phyloP scores from a whole-genome alignment of 495 filamentous ascomycete genomes.

The Aspergillus haitiensis region DNA sequence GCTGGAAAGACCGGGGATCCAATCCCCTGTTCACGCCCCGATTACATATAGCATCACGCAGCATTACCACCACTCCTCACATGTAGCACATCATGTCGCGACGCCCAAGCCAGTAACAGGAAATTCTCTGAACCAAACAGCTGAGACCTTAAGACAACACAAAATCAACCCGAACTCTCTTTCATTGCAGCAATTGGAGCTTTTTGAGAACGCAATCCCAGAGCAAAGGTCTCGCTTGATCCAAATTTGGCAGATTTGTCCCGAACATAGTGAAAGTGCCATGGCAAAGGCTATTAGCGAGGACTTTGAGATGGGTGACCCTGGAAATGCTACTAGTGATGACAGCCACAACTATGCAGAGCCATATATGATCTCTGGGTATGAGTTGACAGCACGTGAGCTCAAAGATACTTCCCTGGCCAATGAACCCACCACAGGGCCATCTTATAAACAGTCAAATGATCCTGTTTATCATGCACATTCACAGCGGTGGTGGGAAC shows the following conservation, averaged over 20 bases:
- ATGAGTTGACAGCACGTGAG: constrained; percentile 54
- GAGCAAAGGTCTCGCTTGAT: constrained; percentile 60
- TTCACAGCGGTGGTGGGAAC: constrained; percentile 49
- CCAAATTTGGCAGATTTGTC: constrained; percentile 65
- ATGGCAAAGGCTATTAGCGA: neutral
- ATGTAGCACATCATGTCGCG: constrained; percentile 48
- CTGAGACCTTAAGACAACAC: constrained; percentile 46
- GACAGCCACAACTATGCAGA: constrained; percentile 48
- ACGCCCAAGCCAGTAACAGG: neutral
- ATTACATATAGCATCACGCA: constrained; percentile 68
- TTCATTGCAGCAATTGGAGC: constrained; percentile 56
- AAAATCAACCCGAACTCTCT: constrained; percentile 56
- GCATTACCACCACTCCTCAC: constrained; percentile 74
- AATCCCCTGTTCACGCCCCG: constrained; percentile 15
- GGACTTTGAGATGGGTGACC: constrained; percentile 52
- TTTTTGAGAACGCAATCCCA: constrained; percentile 60
- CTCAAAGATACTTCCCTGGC: constrained; percentile 45
- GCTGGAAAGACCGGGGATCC: constrained; percentile 2
- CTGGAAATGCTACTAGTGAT: constrained; percentile 27
- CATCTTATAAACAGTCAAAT: constrained; percentile 53
- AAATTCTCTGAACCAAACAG: neutral
- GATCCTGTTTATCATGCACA: constrained; percentile 60
- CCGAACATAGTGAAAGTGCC: constrained; percentile 27
- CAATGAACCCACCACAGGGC: constrained; percentile 40
- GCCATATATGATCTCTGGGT: constrained; percentile 71